Base-by-base conservation (phyloP, 106 monocot genomes). In the Acanthochlamys bracteata region DNA sequence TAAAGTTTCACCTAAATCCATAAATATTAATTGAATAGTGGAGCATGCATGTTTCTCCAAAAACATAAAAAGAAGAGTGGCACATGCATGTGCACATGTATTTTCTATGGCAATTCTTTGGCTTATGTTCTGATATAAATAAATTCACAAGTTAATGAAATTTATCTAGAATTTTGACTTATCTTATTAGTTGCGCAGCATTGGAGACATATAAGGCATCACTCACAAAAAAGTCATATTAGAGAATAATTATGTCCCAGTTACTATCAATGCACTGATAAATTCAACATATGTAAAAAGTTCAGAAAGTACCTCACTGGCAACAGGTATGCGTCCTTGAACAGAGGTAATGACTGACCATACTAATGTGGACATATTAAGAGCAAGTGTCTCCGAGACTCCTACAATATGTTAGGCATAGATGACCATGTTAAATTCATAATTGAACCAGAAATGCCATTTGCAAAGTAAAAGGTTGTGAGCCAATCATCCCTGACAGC, bases 341-440 rank as follows among this genome's bases (percentile, higher is more conserved):
- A 91, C 87, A 55, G 78, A 65, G 7, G 85, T 88, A 56, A 91
- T 85, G 69, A 88, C 83, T 42, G 96, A 98, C 96, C 96, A 98
- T 41, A 75, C 79, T 58, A 98, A 72, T 53, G 91, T 91, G 23
- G 88, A 79, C 91, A 98, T 91, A 67, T 98, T 88, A 60, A 98
- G 88, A 40, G 88, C 83, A 74, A 88, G 82, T 66, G 96, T 98
- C 66, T 91, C 88, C 15, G 85, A 98, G 23, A 81, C 88, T 46
- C 96, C 96, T 98, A 82, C 42, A 82, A 67, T 57, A 47, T 60
- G 40, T 0, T 41, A 68, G 16, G 7, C 55, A 20, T 72, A 0
- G 55, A 10, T 20, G 24, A 58, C 14, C 2, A 49, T 10, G 15
- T 49, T 17, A 49, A 49, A 17, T 49, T 49, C 49, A 49, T 49